Percentiles rank a stretch among this genome's conserved stretches.
These are phyloP conservation scores for Smallanthus sonchifolius DNA, from an alignment of 129 eudicot genomes.

Conservation along the genomic window DNA sequence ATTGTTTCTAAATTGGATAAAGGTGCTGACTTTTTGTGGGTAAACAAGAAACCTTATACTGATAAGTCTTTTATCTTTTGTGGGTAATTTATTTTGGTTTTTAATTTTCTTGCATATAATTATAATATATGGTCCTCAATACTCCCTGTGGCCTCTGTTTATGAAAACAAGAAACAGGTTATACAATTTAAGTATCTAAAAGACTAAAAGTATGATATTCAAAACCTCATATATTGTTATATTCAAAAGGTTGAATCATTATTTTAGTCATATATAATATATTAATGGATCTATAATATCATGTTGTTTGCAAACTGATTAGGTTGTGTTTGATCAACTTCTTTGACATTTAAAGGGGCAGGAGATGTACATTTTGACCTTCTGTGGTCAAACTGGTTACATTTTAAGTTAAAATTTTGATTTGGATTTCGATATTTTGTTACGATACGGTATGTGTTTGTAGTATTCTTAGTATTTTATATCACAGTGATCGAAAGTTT, in stretches of 20 bases:
- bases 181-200: not conserved
- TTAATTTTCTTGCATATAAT: not conserved
- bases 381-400: not conserved
- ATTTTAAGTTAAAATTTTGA: not conserved
- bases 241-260: not conserved
- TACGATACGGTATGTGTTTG: not conserved
- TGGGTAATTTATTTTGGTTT: not conserved
- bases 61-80: not conserved
- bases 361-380: not conserved
- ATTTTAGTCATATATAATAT: not conserved
- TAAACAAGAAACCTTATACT: not conserved
- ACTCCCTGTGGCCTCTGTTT: too few relatives aligned
- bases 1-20: constrained; percentile 4
- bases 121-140: not conserved
- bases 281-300: not conserved
- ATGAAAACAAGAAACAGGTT: too few relatives aligned
- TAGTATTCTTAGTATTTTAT: not conserved
- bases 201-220: not conserved
- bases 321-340: not conserved
- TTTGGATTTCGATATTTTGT: not conserved
- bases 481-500: not conserved
- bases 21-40: constrained; percentile 18
- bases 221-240: not conserved
- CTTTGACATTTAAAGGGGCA: not conserved
- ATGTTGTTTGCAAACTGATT: not conserved